Evolutionary conservation across 2,329 filamentous ascomycete species (phyloP).

Genomic region (Pestalotiopsis fici): DNA sequence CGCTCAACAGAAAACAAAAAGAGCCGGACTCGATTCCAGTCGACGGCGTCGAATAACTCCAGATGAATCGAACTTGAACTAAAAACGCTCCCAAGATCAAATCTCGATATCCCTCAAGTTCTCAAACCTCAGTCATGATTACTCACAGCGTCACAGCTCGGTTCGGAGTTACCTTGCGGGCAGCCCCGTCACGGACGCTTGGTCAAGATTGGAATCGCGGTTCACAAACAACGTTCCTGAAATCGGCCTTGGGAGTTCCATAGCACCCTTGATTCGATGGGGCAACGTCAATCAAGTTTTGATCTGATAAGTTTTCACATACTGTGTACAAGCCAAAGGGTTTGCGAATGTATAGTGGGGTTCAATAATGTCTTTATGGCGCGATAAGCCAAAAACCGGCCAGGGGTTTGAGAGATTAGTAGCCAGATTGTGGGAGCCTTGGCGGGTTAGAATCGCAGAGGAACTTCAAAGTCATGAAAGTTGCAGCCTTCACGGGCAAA

Average conservation of each 20-base stretch:
- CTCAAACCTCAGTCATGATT: neutral
- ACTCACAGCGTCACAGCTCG: neutral
- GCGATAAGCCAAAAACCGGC: conserved; percentile 8
- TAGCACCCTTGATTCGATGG: neutral
- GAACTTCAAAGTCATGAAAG: neutral
- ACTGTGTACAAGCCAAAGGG: neutral
- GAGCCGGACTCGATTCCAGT: neutral
- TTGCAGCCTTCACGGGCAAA: neutral
- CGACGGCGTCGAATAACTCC: neutral
- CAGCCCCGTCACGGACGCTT: neutral
- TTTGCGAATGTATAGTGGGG: neutral
- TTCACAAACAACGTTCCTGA: neutral
- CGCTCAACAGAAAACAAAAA: neutral
- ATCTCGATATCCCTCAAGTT: neutral
- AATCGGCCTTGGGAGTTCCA: neutral
- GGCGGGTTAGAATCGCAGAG: neutral
- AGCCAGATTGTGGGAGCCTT: neutral
- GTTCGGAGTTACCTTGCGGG: neutral
- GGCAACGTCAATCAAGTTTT: neutral
- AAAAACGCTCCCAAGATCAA: neutral
- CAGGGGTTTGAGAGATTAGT: conserved; percentile 7
- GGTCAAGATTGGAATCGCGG: neutral
- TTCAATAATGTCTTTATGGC: conserved; percentile 2
- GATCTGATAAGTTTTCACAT: neutral
- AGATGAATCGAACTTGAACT: neutral